phyloP scores from a whole-genome alignment of 2,329 filamentous ascomycete species.

The Remersonia thermophila region DNA sequence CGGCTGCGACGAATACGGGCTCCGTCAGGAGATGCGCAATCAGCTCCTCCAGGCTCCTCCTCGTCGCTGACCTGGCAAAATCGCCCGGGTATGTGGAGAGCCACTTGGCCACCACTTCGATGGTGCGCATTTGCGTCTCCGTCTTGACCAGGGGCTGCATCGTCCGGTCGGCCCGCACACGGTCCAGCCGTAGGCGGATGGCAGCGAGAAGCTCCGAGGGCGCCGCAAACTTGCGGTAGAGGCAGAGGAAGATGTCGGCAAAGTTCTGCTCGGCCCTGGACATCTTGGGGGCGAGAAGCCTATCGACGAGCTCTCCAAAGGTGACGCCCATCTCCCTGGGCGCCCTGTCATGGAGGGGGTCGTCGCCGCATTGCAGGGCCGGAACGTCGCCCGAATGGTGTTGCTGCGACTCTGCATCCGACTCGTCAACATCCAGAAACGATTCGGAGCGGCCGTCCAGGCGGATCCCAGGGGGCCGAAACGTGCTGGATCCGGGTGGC shows the following conservation, averaged over 20 bases:
- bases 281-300: slow-evolving; percentile 69
- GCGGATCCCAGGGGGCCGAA: slow-evolving; percentile 40
- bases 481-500: slow-evolving; percentile 37
- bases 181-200: slow-evolving; percentile 65
- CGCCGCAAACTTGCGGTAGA: slow-evolving; percentile 87
- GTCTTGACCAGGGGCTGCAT: slow-evolving; percentile 64
- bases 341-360: slow-evolving; percentile 43
- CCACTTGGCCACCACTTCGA: slow-evolving; percentile 81
- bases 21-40: slow-evolving; percentile 61
- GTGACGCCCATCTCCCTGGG: slow-evolving; percentile 40
- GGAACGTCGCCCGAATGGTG: slow-evolving; percentile 53
- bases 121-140: slow-evolving; percentile 68
- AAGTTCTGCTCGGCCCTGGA: slow-evolving; percentile 86
- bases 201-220: slow-evolving; percentile 66
- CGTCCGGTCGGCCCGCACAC: slow-evolving; percentile 51
- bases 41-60: slow-evolving; percentile 61
- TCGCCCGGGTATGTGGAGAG: slow-evolving; percentile 82
- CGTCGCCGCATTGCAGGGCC: slow-evolving; percentile 53
- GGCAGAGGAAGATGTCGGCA: slow-evolving; percentile 72
- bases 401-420: slow-evolving; percentile 51
- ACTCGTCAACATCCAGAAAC: slow-evolving; percentile 58
- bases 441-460: slow-evolving; percentile 38
- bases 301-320: slow-evolving; percentile 69
- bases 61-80: slow-evolving; percentile 68
- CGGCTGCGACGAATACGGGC: slow-evolving; percentile 72